Evolutionary conservation across 2,329 filamentous ascomycete species (phyloP).

Genomic region (Aspergillus sp.): DNA sequence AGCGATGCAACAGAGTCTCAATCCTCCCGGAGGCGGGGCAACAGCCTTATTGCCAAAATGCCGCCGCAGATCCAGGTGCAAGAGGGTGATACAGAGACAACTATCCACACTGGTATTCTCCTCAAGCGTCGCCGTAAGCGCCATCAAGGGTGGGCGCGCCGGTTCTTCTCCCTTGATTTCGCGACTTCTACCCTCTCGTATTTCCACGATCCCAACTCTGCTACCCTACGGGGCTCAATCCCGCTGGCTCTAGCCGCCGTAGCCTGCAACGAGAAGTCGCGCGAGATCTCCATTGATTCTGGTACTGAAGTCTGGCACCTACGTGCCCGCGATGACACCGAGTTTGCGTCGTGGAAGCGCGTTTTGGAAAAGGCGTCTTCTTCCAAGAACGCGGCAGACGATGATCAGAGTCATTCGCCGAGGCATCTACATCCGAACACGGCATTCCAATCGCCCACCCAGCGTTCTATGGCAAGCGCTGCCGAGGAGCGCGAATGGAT

Average conservation of each 20-base stretch:
- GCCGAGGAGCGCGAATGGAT: conserved; percentile 82
- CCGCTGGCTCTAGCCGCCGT: conserved; percentile 89
- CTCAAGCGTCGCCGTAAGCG: conserved; percentile 90
- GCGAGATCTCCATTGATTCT: conserved; percentile 95
- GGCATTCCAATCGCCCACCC: conserved; percentile 33
- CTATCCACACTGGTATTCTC: conserved; percentile 79
- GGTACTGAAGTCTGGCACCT: conserved; percentile 97
- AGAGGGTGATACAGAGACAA: conserved; percentile 43
- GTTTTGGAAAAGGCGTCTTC: conserved; percentile 84
- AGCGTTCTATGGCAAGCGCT: conserved; percentile 30
- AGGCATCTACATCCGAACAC: conserved; percentile 28
- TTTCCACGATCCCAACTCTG: conserved; percentile 92
- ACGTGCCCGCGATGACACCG: conserved; percentile 74
- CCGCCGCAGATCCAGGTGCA: conserved; percentile 25
- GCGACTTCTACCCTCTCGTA: conserved; percentile 93
- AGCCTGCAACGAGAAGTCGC: conserved; percentile 79
- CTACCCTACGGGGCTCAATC: conserved; percentile 86
- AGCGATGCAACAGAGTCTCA: conserved; percentile 52
- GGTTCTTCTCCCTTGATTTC: conserved; percentile 96
- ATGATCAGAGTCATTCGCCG: conserved; percentile 15
- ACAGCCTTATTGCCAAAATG: conserved; percentile 25
- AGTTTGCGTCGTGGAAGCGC: conserved; percentile 84
- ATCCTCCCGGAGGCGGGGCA: conserved; percentile 30
- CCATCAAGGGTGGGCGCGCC: conserved; percentile 86
- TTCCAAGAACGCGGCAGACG: conserved; percentile 51